Evolutionary conservation across 345 rosid genomes (phyloP), one percentile per base, ranked within the genome.

Genomic region (Cardamine resedifolia): DNA sequence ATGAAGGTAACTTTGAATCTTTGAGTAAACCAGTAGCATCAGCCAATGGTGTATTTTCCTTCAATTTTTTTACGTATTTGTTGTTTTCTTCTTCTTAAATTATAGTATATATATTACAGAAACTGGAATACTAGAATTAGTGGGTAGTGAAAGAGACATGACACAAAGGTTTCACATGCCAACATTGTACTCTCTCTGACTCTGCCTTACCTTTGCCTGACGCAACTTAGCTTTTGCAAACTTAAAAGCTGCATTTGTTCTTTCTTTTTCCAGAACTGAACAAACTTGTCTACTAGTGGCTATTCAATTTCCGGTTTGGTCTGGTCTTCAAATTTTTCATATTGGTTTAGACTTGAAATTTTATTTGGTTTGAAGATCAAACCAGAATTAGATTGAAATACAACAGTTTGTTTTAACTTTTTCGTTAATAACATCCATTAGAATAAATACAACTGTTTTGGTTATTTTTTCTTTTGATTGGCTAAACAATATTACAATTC

Each of bases 111-210:
- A 28, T 36, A 41, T 41, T 6, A 6, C 20, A 44, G 4, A 44
- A n/a, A 44, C 68, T 58, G 56, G 34, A 67, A 59, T 74, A 74
- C 73, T 67, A 67, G 55, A 58, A 74, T 49, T 67, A 74, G 62
- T 74, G 68, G 78, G 44, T 58, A 41, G 73, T 59, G 78, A 74
- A 67, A 74, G 68, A 74, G 78, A 67, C 68, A 59, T 9, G 68
- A 50, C 78, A 59, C 73, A 67, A 74, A 74, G 73, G 68, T 67
- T 74, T 74, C 73, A 74, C 78, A 74, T 59, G 68, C 78, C 78
- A 24, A 74, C 30, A 66, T 74, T 58, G 73, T 74, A 67, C 68
- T 74, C 68, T 58, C 61, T 53, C 73, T 50, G 55, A 38, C 64
- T 59, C 11, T 59, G 64, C 62, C 62, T 33, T 57, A 24, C 44